Evolutionary conservation across 2,329 filamentous ascomycete genomes (phyloP), one percentile per base, ranked within the genome.

Genomic region (Lachnellula arida): DNA sequence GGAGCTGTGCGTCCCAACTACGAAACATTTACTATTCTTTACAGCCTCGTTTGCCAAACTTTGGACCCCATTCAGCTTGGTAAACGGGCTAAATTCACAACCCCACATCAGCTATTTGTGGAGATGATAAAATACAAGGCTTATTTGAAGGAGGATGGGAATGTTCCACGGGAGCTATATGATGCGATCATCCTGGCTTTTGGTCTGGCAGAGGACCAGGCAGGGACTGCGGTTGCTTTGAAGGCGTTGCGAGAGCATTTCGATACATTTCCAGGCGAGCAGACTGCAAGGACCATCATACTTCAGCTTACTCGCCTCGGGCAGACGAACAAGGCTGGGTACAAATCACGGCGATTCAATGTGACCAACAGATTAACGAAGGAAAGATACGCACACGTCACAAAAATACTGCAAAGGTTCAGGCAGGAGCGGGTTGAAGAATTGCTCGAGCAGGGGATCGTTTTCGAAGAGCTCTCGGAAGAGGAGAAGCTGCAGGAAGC

Each of bases 181-280:
- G 73, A 80, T 59, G 73, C 76, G 55, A 78, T 82, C 47, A 73
- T 80, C 28, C 72, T 76, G 34, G 76, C 74, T 61, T 80, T 81
- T 65, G 78, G 76, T 57, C 67, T 79, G 7, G 73, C 72, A 1
- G 72, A 76, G 48, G 79, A 82, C 60, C 68, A 77, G 14, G 60
- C 72, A 2, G 79, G 77, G 34, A 77, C 74, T 3, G 69, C 81
- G 22, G 74, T 81, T 34, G 77, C 77, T 1, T 67, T 82, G 12
- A 71, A 74, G 51, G 73, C 74, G 1, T 64, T 81, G 65, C 71
- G 71, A 48, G 60, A 71, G 17, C 61, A 65, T 5, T 81, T 80
- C 54, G 68, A 71, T 34, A 70, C 74, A 50, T 72, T 71, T 49
- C 79, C 79, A 0, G 74, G 75, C 53, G 71, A 75, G 50, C 69